Evolutionary conservation across 176 grass and related monocot genomes (phyloP).

Genomic region (Triticum monococcum): DNA sequence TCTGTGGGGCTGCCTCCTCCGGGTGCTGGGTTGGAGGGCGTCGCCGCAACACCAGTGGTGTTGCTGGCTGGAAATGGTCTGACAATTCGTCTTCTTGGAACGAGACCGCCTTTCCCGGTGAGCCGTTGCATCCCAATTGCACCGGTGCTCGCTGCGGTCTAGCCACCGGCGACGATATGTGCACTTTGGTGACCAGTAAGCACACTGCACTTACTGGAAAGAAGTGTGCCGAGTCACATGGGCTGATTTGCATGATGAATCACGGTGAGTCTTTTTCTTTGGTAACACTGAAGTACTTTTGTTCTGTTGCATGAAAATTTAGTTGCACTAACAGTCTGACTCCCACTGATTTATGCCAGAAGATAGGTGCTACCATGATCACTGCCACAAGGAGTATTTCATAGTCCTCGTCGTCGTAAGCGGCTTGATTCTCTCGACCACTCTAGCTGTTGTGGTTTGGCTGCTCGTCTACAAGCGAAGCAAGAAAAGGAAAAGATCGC

Average conservation of each 20-base stretch:
- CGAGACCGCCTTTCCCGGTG: constrained; percentile 11
- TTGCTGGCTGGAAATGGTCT: constrained; percentile 62
- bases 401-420: constrained; percentile 75
- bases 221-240: constrained; percentile 68
- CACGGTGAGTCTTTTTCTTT: constrained; percentile 42
- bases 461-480: constrained; percentile 76
- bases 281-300: background rate
- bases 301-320: background rate
- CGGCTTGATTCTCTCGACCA: constrained; percentile 75
- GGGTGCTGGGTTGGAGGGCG: constrained; percentile 86
- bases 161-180: constrained; percentile 40
- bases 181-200: constrained; percentile 54
- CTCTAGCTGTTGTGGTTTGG: constrained; percentile 80
- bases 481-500: constrained; percentile 88
- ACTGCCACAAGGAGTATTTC: constrained; percentile 77
- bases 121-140: constrained; percentile 22
- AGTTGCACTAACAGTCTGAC: background rate
- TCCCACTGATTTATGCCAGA: constrained; percentile 21
- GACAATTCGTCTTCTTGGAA: constrained; percentile 56
- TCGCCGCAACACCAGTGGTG: constrained; percentile 26
- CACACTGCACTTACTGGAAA: constrained; percentile 34
- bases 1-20: constrained; percentile 44
- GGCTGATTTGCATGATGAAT: constrained; percentile 77
- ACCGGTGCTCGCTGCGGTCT: constrained; percentile 34
- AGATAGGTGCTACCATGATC: constrained; percentile 61